Percentiles rank a stretch among this genome's conserved stretches.
Conservation (phyloP, 257 asterid genomes). For the Solanum stenotomum region DNA sequence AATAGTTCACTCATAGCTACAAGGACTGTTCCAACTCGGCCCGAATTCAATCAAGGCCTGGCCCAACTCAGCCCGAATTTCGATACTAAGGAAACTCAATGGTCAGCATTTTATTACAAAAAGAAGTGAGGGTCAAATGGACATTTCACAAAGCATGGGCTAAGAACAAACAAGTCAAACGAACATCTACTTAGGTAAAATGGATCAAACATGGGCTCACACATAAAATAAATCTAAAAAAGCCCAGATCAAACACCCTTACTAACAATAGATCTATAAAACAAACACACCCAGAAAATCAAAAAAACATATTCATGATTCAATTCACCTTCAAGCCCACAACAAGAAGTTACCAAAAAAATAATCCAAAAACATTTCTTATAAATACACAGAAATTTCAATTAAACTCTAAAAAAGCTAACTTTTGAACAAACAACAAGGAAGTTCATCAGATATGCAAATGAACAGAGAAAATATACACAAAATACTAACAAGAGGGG, state of each 20-base stretch:
- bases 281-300: not conserved
- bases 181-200: not conserved
- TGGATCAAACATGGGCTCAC: constrained; percentile 9
- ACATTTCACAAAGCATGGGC: not conserved
- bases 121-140: not conserved
- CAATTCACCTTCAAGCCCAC: not conserved
- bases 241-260: not conserved
- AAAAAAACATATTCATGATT: not conserved
- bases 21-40: not conserved
- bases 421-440: not conserved
- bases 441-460: not conserved
- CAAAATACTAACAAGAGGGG: not conserved
- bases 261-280: not conserved
- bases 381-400: not conserved
- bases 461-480: not conserved
- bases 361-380: not conserved
- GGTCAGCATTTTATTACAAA: not conserved
- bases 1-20: not conserved
- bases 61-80: not conserved
- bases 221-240: not conserved
- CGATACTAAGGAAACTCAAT: not conserved
- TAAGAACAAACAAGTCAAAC: not conserved
- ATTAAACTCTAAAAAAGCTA: not conserved
- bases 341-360: not conserved
- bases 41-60: not conserved